Conservation (phyloP, 2,329 filamentous ascomycete genomes). For the Fusarium buharicum region DNA sequence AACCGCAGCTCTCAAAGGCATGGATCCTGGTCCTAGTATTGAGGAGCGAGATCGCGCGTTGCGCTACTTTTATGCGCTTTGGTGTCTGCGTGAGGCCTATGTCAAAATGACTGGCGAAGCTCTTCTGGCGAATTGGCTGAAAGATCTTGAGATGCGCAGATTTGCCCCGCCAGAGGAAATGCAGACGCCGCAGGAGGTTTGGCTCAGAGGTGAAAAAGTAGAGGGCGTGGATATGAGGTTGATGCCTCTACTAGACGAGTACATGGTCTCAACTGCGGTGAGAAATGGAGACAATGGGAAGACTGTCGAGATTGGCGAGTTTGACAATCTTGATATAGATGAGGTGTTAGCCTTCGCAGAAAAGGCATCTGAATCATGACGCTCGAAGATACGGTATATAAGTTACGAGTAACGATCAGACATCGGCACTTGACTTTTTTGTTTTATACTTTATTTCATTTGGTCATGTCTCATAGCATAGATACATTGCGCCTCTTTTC, state of each 20-base stretch:
- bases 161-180: constrained; percentile 66
- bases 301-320: constrained; percentile 54
- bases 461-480: constrained; percentile 21
- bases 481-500: constrained; percentile 4
- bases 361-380: constrained; percentile 13
- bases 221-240: constrained; percentile 51
- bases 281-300: constrained; percentile 55
- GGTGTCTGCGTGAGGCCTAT: constrained; percentile 83
- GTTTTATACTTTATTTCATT: constrained; percentile 5
- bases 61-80: constrained; percentile 78
- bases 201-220: constrained; percentile 46
- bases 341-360: constrained; percentile 59
- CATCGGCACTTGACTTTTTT: background rate
- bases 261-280: constrained; percentile 65
- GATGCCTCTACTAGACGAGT: constrained; percentile 59
- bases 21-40: constrained; percentile 44
- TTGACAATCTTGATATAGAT: constrained; percentile 57
- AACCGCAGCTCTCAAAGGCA: constrained; percentile 67
- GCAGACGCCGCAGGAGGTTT: constrained; percentile 45
- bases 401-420: constrained; percentile 11
- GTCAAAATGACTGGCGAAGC: constrained; percentile 86
- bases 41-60: constrained; percentile 64
- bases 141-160: constrained; percentile 73
- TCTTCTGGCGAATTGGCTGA: constrained; percentile 77
- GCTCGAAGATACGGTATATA: background rate